phyloP scores from a whole-genome alignment of 306 rosid genomes.

The Rosa multiflora region DNA sequence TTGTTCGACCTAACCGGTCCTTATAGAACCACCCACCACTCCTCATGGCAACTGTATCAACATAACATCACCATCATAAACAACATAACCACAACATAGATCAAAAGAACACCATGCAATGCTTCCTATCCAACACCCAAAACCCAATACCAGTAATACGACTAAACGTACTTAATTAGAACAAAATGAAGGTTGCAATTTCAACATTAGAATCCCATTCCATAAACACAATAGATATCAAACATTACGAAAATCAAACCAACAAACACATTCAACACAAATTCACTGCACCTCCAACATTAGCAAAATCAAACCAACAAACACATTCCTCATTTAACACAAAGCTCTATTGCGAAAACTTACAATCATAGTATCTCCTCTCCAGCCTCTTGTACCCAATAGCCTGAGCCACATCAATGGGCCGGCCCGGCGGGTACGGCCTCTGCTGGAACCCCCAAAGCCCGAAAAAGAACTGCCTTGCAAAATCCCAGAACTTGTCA shows the following conservation, averaged over 20 bases:
- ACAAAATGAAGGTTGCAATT: too few relatives aligned
- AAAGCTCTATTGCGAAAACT: slow-evolving; percentile 28
- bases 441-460: slow-evolving; percentile 86
- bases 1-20: slow-evolving; percentile 86
- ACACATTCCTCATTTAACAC: too few relatives aligned
- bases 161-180: neutral
- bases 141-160: neutral
- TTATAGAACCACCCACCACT: slow-evolving; percentile 82
- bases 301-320: too few relatives aligned
- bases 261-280: too few relatives aligned
- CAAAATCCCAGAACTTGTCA: slow-evolving; percentile 86
- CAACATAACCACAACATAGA: neutral
- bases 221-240: too few relatives aligned
- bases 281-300: too few relatives aligned
- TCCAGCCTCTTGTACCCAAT: slow-evolving; percentile 88
- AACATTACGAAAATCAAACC: too few relatives aligned
- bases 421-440: slow-evolving; percentile 79
- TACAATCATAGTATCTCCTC: slow-evolving; percentile 81
- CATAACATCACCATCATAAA: neutral
- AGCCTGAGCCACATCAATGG: slow-evolving; percentile 89
- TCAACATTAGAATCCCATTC: too few relatives aligned
- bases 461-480: slow-evolving; percentile 76
- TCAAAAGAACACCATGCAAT: too few relatives aligned
- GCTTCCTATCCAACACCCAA: neutral
- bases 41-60: slow-evolving; percentile 74